phyloP scores from a whole-genome alignment of 2,329 filamentous ascomycete species.

The Fusarium buxicola region DNA sequence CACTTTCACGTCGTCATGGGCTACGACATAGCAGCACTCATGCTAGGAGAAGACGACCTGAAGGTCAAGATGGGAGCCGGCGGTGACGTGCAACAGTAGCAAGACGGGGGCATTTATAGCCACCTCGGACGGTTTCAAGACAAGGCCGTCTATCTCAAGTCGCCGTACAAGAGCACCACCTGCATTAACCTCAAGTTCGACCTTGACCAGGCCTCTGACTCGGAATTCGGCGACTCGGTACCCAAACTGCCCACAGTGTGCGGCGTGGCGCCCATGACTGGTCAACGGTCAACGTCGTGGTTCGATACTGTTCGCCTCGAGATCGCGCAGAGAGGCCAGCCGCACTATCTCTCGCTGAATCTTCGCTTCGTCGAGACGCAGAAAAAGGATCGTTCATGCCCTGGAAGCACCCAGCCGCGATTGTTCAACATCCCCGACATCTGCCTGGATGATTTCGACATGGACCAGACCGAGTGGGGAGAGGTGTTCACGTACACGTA shows the following conservation, averaged over 20 bases:
- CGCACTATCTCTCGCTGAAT: constrained; percentile 29
- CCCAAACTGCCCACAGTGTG: not conserved
- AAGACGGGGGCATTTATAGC: constrained; percentile 4
- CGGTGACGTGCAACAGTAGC: constrained; percentile 12
- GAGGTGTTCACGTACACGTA: constrained; percentile 19
- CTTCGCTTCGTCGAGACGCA: constrained; percentile 33
- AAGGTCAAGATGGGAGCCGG: constrained; percentile 22
- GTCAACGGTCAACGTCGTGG: not conserved
- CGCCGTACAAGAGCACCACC: constrained; percentile 20
- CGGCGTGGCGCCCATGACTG: not conserved
- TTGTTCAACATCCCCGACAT: constrained; percentile 29
- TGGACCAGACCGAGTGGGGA: not conserved
- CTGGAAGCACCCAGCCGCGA: constrained; percentile 3
- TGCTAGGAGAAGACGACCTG: not conserved
- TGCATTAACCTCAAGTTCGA: constrained; percentile 27
- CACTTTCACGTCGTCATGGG: constrained; percentile 24
- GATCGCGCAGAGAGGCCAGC: constrained; percentile 20
- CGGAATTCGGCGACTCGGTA: not conserved
- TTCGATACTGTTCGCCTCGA: constrained; percentile 37
- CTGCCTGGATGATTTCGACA: not conserved
- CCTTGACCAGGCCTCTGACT: not conserved
- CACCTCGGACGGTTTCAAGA: constrained; percentile 15
- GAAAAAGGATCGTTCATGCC: not conserved
- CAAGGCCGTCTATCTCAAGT: not conserved
- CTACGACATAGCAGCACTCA: not conserved